Conservation (phyloP, 2,329 filamentous ascomycete genomes). For the Exophiala mesophila region DNA sequence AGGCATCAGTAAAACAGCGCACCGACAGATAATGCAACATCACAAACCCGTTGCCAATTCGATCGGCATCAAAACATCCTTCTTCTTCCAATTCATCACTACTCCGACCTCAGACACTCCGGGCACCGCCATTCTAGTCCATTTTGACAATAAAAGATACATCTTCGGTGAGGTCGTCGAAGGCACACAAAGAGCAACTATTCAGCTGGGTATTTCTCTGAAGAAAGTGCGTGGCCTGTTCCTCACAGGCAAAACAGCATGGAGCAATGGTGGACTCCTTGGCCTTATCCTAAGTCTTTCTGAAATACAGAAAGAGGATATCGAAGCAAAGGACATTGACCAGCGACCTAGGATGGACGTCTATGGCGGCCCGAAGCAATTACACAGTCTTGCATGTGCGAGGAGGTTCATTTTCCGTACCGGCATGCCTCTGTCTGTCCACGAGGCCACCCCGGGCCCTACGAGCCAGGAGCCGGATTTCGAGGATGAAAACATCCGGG, state of each 20-base stretch:
- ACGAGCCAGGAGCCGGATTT: conserved; percentile 57
- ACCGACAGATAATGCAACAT: conserved; percentile 5
- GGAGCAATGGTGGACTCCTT: conserved; percentile 77
- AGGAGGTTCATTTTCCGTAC: conserved; percentile 82
- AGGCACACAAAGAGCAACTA: conserved; percentile 73
- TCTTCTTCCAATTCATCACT: conserved; percentile 67
- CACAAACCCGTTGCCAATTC: conserved; percentile 8
- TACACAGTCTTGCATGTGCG: conserved; percentile 74
- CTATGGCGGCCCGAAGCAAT: conserved; percentile 75
- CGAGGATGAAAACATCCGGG: conserved; percentile 69
- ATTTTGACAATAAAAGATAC: conserved; percentile 79
- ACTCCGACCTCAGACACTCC: conserved; percentile 84
- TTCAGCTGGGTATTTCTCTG: conserved; percentile 62
- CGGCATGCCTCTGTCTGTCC: conserved; percentile 65
- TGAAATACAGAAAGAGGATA: conserved; percentile 50
- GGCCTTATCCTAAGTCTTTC: conserved; percentile 82
- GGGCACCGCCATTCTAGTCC: conserved; percentile 70
- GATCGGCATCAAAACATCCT: conserved; percentile 45
- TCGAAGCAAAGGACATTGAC: conserved; percentile 21
- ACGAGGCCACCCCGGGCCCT: conserved; percentile 55
- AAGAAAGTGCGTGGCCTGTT: conserved; percentile 71
- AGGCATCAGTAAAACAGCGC: too few relatives aligned
- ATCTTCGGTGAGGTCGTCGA: conserved; percentile 78
- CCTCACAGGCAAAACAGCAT: conserved; percentile 70
- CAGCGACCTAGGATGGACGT: conserved; percentile 21